Evolutionary conservation across 2,329 filamentous ascomycete genomes (phyloP).

Genomic region (Monilinia fructigena): DNA sequence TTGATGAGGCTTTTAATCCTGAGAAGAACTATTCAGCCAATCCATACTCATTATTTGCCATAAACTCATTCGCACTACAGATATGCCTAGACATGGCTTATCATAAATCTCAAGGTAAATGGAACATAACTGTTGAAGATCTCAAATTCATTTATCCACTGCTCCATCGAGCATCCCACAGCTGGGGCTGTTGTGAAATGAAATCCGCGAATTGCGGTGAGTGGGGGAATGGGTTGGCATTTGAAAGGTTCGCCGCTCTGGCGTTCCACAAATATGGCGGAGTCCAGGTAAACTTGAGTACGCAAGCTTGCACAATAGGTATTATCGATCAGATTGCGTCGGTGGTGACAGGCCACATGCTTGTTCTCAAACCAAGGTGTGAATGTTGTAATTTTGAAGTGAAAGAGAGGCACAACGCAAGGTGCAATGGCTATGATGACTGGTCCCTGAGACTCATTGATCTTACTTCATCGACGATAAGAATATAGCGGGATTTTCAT

Average conservation of each 20-base stretch:
- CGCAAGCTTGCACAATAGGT: not conserved
- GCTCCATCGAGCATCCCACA: not conserved
- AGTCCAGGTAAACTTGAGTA: not conserved
- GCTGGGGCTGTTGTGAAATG: not conserved
- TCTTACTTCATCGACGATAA: not conserved
- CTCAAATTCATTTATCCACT: not conserved
- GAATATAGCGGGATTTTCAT: not conserved
- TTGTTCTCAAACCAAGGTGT: not conserved
- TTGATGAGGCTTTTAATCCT: not conserved
- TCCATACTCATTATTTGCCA: not conserved
- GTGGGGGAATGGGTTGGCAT: not conserved
- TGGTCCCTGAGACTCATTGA: not conserved
- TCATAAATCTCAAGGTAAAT: not conserved
- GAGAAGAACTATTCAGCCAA: not conserved
- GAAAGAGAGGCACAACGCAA: not conserved
- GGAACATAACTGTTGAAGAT: not conserved
- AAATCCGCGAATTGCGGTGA: not conserved
- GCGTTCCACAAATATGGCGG: not conserved
- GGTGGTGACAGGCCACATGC: not conserved
- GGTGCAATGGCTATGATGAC: not conserved
- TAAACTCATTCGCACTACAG: not conserved
- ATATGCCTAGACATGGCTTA: not conserved
- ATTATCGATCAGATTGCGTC: not conserved
- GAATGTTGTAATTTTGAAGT: not conserved
- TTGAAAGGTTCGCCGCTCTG: not conserved